Conservation (phyloP, 257 asterid species). For the Asclepias syriaca region DNA sequence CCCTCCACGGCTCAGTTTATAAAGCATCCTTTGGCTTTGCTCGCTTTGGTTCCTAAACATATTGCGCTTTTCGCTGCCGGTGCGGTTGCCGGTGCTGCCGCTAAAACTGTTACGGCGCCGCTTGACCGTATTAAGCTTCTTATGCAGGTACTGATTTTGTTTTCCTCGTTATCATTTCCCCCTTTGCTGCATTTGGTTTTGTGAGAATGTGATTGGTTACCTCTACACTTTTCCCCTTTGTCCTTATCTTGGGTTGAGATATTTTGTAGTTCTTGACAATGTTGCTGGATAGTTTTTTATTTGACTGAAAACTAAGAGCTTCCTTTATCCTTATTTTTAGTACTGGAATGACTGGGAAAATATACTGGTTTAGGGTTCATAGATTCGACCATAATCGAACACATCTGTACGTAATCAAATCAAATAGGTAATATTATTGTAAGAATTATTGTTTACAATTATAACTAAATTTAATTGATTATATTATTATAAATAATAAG, state of each 20-base stretch:
- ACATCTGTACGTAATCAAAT: no score
- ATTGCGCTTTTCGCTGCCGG: constrained; percentile 92
- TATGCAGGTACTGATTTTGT: constrained; percentile 57
- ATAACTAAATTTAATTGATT: no score
- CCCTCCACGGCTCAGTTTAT: constrained; percentile 66
- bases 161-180: not conserved
- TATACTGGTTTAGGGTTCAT: no score
- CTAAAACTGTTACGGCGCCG: constrained; percentile 89
- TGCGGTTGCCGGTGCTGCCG: constrained; percentile 88
- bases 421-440: no score
- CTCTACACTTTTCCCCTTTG: not conserved
- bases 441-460: no score
- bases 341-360: no score
- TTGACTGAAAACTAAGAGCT: not conserved
- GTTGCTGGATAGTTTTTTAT: not conserved
- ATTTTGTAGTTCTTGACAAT: not conserved
- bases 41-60: constrained; percentile 75
- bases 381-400: no score
- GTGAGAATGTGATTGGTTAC: not conserved
- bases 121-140: constrained; percentile 92
- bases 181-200: not conserved
- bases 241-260: not conserved
- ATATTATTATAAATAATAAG: no score
- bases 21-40: constrained; percentile 66
- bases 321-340: not conserved